Evolutionary conservation across 2,329 filamentous ascomycete species (phyloP), one percentile per base, ranked within the genome.

Genomic region (Colletotrichum gigasporum): DNA sequence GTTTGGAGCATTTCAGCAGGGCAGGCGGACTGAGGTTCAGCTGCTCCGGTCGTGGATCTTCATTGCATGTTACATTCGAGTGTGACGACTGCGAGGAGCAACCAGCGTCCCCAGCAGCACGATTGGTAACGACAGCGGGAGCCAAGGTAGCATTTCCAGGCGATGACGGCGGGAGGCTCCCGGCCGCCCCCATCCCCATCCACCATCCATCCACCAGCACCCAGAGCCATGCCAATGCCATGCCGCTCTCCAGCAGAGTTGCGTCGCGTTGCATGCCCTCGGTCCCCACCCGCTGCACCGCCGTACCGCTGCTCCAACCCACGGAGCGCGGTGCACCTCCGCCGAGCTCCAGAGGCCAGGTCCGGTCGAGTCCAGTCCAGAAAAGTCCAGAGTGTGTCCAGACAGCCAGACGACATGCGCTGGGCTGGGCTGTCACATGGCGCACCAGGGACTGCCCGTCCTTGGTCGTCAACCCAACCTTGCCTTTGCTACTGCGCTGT

Each of bases 161-260:
- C 58, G 55, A n/a, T 60, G 61, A 63, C 47, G 47, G 55, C 61
- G 55, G 60, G 60, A 63, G 55, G 55, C 60, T 60, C 60, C 60
- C 52, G 54, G 60, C 47, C 42, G 60, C 54, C 54, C 60, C 60
- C 60, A 52, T 63, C 54, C 34, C 53, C 22, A 55, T 54, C 26
- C 24, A 24, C 28, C 16, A 45, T 26, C 34, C 39, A 32, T 20
- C 39, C 39, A 32, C 35, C 34, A n/a, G 34, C 34, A 35, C 12
- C 34, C 34, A 35, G 34, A n/a, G n/a, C 9, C 34, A 35, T n/a
- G 9, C 35, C 35, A 34, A 16, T 45, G 14, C 52, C 41, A 20
- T 63, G 50, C 41, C 18, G 34, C 26, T 30, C 41, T 57, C 52
- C 54, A 59, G 51, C 45, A 59, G 54, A 34, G 35, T 54, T 54